Evolutionary conservation across 768 basidiomycete genomes (phyloP).

Genomic region (Suillus subluteus): DNA sequence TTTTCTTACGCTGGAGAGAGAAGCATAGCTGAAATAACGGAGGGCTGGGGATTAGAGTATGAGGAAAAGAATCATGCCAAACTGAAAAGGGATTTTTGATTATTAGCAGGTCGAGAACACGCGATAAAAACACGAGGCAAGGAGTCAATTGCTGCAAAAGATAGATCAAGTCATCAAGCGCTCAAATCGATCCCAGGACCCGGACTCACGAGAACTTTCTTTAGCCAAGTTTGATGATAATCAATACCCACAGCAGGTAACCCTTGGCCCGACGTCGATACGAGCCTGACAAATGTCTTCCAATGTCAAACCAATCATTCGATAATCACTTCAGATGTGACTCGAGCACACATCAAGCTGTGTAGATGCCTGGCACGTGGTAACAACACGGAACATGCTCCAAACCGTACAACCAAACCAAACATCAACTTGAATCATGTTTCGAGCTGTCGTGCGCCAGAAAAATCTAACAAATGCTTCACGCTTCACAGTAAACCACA

Average conservation of each 20-base stretch:
- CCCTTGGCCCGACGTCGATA: constrained; percentile 13
- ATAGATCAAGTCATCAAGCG: constrained; percentile 11
- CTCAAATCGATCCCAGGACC: constrained; percentile 1
- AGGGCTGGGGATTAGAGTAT: constrained; percentile 23
- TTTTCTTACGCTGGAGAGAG: constrained; percentile 76
- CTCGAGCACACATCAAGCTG: constrained; percentile 2
- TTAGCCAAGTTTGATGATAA: constrained; percentile 13
- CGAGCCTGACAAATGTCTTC: constrained; percentile 5
- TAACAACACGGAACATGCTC: neutral
- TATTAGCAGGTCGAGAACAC: constrained; percentile 30
- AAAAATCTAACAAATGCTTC: constrained; percentile 15
- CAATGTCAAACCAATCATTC: constrained; percentile 8
- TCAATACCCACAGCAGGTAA: constrained; percentile 14
- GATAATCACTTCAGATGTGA: constrained; percentile 7
- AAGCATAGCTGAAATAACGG: constrained; percentile 55
- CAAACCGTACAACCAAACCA: neutral
- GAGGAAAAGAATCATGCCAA: constrained; percentile 33
- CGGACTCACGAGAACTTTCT: constrained; percentile 13
- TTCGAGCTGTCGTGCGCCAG: constrained; percentile 26
- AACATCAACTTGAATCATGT: constrained; percentile 24
- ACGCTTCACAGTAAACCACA: constrained; percentile 16
- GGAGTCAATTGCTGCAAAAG: constrained; percentile 12
- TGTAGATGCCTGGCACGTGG: constrained; percentile 11
- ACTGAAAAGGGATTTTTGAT: constrained; percentile 32
- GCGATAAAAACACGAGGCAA: constrained; percentile 67